These are phyloP conservation scores for Sporothrix humicola DNA, from an alignment of 2,329 filamentous ascomycete species.

Conservation along the genomic window DNA sequence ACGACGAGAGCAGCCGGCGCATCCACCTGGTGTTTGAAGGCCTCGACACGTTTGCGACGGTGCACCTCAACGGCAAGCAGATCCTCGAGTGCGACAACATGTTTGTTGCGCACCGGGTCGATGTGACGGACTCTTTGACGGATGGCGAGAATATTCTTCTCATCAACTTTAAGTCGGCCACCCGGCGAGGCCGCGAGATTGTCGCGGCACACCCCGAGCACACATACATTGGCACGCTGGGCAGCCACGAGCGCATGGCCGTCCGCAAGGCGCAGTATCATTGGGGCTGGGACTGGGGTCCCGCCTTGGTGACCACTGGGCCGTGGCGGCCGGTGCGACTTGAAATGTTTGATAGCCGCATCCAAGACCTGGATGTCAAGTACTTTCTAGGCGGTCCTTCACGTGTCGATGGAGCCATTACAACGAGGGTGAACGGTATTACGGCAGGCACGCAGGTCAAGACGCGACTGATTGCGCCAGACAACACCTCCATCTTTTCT, in stretches of 20 bases:
- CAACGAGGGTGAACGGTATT: conserved; percentile 40
- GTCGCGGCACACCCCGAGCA: conserved; percentile 66
- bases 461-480: background rate
- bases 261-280: conserved; percentile 73
- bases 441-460: conserved; percentile 48
- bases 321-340: conserved; percentile 76
- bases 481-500: background rate
- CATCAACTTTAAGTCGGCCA: conserved; percentile 70
- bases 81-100: conserved; percentile 78
- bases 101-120: conserved; percentile 74
- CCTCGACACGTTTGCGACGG: conserved; percentile 78
- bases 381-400: conserved; percentile 53
- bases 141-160: conserved; percentile 62
- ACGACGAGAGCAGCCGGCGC: conserved; percentile 44
- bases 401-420: background rate
- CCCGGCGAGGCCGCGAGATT: conserved; percentile 64
- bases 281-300: conserved; percentile 79
- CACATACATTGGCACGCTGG: conserved; percentile 71
- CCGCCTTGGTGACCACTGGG: conserved; percentile 68
- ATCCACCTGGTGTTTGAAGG: conserved; percentile 71
- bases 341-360: conserved; percentile 70
- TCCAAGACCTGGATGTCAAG: conserved; percentile 58
- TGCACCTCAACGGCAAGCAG: conserved; percentile 69
- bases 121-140: conserved; percentile 60
- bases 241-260: conserved; percentile 63